phyloP scores from a whole-genome alignment of 768 basidiomycete genomes.

The Kwoniella bestiolae region DNA sequence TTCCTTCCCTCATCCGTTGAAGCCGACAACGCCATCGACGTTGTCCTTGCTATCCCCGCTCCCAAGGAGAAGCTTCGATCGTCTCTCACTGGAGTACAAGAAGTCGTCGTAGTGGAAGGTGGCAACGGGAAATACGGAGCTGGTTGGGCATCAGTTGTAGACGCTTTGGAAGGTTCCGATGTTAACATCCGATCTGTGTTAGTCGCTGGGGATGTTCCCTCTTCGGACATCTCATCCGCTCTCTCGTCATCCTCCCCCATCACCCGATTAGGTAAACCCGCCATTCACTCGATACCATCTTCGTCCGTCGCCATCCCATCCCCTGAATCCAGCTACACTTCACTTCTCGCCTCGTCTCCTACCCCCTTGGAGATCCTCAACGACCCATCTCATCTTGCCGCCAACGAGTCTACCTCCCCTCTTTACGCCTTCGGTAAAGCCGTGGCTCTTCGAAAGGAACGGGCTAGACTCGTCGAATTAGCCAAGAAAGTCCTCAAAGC shows the following conservation, averaged over 20 bases:
- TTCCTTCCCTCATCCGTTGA: constrained; percentile 65
- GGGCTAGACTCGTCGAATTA: constrained; percentile 68
- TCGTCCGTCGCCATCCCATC: constrained; percentile 66
- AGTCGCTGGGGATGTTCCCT: constrained; percentile 56
- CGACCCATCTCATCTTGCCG: constrained; percentile 71
- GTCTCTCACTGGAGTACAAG: constrained; percentile 55
- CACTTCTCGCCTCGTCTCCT: constrained; percentile 77
- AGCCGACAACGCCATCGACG: constrained; percentile 64
- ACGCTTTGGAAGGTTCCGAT: constrained; percentile 61
- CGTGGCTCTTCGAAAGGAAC: constrained; percentile 76
- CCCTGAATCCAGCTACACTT: constrained; percentile 89
- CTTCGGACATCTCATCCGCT: constrained; percentile 51
- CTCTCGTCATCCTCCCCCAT: constrained; percentile 60
- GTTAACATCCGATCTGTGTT: constrained; percentile 50
- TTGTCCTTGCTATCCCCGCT: constrained; percentile 52
- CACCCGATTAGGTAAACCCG: constrained; percentile 33
- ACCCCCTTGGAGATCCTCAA: constrained; percentile 79
- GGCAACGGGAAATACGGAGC: constrained; percentile 46
- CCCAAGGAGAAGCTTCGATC: constrained; percentile 45
- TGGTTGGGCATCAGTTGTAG: constrained; percentile 50
- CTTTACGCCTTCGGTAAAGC: constrained; percentile 93
- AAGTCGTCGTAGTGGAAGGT: constrained; percentile 57
- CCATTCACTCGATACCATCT: constrained; percentile 39
- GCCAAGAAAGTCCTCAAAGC: constrained; percentile 68
- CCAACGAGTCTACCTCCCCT: constrained; percentile 81